phyloP scores from a whole-genome alignment of 768 basidiomycete species.

The Stropharia rugosoannulata region DNA sequence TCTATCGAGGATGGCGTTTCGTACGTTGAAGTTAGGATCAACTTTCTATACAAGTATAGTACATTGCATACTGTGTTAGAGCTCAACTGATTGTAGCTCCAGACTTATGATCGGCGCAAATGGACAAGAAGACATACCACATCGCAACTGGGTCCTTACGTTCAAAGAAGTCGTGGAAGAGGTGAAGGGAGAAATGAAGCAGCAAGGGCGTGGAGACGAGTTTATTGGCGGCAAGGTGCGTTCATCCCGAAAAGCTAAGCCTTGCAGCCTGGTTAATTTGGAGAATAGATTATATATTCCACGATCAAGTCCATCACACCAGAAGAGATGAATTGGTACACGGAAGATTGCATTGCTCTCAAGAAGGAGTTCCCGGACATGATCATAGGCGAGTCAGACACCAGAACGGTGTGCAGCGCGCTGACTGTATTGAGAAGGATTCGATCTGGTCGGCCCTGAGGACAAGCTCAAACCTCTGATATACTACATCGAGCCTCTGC shows the following conservation, averaged over 20 bases:
- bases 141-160: conserved; percentile 55
- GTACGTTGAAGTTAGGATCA: conserved; percentile 68
- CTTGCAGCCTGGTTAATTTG: not conserved
- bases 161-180: conserved; percentile 53
- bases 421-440: conserved; percentile 41
- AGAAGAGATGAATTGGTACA: conserved; percentile 60
- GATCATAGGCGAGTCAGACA: conserved; percentile 53
- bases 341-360: conserved; percentile 73
- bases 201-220: conserved; percentile 53
- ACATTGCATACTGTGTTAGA: not conserved
- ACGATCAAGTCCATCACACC: conserved; percentile 55
- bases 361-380: conserved; percentile 75
- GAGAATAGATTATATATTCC: conserved; percentile 66
- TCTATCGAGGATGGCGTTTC: conserved; percentile 71
- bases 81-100: conserved; percentile 1
- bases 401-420: not conserved
- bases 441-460: conserved; percentile 81
- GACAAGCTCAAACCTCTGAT: conserved; percentile 57
- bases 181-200: conserved; percentile 49
- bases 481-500: conserved; percentile 60
- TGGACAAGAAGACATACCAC: conserved; percentile 56
- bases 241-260: not conserved
- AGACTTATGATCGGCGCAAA: conserved; percentile 59
- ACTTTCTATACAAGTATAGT: conserved; percentile 57
- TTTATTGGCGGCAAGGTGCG: conserved; percentile 67